Evolutionary conservation across 129 eudicot species (phyloP).

Genomic region (Deinandra increscens): DNA sequence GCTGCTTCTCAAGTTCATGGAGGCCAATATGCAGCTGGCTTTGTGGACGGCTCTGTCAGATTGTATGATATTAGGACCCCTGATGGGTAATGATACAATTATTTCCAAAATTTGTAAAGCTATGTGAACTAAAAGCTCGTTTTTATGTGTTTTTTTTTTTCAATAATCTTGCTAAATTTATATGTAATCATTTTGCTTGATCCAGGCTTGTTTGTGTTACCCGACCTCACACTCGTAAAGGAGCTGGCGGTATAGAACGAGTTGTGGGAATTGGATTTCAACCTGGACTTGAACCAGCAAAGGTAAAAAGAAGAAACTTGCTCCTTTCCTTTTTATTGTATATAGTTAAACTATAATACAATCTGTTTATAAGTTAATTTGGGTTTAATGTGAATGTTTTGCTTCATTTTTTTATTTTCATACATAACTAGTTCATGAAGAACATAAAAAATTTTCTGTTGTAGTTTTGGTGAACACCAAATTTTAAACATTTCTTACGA

Average conservation of each 20-base stretch:
- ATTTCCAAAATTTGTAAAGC: background rate
- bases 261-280: slow-evolving; percentile 93
- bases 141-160: background rate
- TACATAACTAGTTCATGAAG: background rate
- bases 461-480: background rate
- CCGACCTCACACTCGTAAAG: slow-evolving; percentile 65
- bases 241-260: slow-evolving; percentile 68
- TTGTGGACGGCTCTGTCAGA: slow-evolving; percentile 84
- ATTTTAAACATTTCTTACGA: background rate
- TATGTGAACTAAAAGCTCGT: no score
- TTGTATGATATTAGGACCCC: slow-evolving; percentile 89
- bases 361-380: no score
- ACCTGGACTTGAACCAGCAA: slow-evolving; percentile 92
- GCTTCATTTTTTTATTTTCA: background rate
- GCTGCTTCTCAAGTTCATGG: slow-evolving; percentile 93
- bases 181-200: slow-evolving; percentile 11
- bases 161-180: background rate
- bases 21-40: slow-evolving; percentile 92
- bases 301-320: slow-evolving; percentile 45
- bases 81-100: slow-evolving; percentile 52
- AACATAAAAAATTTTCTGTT: background rate
- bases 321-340: background rate
- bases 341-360: background rate
- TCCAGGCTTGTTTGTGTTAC: slow-evolving; percentile 80
- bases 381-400: background rate